A percentile compares a stretch with the other conserved stretches of the same genome.
Conservation (phyloP, 106 monocot species). For the Dendrobium huoshanense region DNA sequence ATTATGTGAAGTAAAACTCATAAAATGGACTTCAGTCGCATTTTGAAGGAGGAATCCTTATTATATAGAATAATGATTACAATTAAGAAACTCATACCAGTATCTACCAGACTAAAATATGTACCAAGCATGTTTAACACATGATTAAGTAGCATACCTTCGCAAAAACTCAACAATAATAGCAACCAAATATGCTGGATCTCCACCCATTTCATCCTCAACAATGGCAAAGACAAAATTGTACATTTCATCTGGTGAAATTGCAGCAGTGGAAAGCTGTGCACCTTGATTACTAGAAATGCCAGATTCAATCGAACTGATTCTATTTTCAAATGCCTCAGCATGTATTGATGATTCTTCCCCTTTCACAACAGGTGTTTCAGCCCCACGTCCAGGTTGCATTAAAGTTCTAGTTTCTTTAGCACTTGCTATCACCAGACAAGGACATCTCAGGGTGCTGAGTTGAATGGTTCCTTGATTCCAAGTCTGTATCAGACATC, state of each 20-base stretch:
- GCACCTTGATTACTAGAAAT: conserved; percentile 24
- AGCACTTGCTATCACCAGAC: conserved; percentile 19
- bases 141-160: conserved; percentile 38
- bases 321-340: conserved; percentile 15
- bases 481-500: conserved; percentile 23
- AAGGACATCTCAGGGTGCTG: conserved; percentile 7
- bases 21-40: background rate
- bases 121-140: background rate
- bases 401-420: conserved; percentile 12
- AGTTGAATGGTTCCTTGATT: conserved; percentile 8
- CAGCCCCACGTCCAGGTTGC: background rate
- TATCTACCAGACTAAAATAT: background rate
- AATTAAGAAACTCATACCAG: background rate
- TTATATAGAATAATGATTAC: background rate
- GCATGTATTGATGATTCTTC: conserved; percentile 21
- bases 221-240: conserved; percentile 62
- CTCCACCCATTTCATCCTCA: conserved; percentile 86
- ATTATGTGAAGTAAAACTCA: background rate
- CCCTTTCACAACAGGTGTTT: conserved; percentile 12
- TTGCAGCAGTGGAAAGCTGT: conserved; percentile 34
- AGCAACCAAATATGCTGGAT: conserved; percentile 77
- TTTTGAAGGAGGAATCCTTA: background rate
- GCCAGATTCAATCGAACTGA: conserved; percentile 19
- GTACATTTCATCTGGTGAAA: conserved; percentile 88
- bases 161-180: conserved; percentile 70